These are phyloP conservation scores for Limtongia smithiae DNA, from an alignment of 805 yeast genomes.

Conservation along the genomic window DNA sequence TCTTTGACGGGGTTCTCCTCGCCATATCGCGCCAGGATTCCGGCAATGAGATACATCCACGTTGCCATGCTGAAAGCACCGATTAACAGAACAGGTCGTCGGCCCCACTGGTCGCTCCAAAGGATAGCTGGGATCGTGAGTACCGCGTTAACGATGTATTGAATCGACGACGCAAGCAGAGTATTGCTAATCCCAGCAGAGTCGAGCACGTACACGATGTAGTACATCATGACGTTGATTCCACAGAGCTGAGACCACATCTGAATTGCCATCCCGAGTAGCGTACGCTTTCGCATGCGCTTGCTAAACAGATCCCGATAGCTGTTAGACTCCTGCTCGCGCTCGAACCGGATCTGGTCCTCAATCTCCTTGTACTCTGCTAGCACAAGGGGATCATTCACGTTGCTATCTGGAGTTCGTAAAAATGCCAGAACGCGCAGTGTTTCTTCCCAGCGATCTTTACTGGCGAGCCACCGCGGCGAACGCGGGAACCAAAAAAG, in stretches of 20 bases:
- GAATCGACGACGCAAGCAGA: constrained; percentile 44
- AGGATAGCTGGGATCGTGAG: constrained; percentile 55
- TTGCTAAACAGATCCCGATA: constrained; percentile 16
- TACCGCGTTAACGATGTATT: constrained; percentile 47
- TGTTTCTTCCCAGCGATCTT: constrained; percentile 55
- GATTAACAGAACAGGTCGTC: constrained; percentile 56
- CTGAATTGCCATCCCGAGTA: constrained; percentile 41
- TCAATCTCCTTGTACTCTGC: constrained; percentile 29
- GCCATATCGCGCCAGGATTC: constrained; percentile 51
- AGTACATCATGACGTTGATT: constrained; percentile 48
- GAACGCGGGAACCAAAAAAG: constrained; percentile 41
- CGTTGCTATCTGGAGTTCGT: constrained; percentile 31
- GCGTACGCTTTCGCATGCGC: constrained; percentile 18
- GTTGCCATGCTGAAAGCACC: constrained; percentile 64
- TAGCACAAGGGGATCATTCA: constrained; percentile 28
- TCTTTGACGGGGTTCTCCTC: constrained; percentile 43
- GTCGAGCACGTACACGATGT: constrained; percentile 46
- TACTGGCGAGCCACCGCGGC: constrained; percentile 46
- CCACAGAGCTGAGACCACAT: constrained; percentile 41
- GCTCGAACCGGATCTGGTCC: constrained; percentile 26
- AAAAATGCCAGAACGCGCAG: constrained; percentile 53
- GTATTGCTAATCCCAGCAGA: constrained; percentile 50
- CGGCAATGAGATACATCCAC: constrained; percentile 65
- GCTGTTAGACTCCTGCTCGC: constrained; percentile 16
- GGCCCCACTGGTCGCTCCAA: constrained; percentile 58